phyloP scores from a whole-genome alignment of 306 rosid genomes.

The Castanea crenata region DNA sequence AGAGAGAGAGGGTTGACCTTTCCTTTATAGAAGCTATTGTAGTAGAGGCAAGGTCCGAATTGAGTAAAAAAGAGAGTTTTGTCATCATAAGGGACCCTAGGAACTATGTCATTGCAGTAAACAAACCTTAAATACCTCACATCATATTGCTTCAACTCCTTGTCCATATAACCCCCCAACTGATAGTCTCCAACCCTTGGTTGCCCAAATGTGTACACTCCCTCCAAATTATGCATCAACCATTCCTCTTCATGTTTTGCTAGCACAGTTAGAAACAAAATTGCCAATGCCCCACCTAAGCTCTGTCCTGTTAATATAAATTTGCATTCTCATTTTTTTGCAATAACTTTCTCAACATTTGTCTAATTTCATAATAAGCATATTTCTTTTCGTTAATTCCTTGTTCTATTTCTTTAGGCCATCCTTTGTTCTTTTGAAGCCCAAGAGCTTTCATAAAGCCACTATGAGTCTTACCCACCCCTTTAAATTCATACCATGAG shows the following conservation, averaged over 20 bases:
- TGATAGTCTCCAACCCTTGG: constrained; percentile 70
- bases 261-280: constrained; percentile 56
- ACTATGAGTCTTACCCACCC: constrained; percentile 58
- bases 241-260: constrained; percentile 47
- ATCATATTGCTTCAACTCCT: constrained; percentile 29
- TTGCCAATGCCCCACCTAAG: constrained; percentile 75
- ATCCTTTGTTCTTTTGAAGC: constrained; percentile 34
- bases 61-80: constrained; percentile 54
- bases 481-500: constrained; percentile 59
- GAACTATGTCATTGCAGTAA: constrained; percentile 60
- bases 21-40: constrained; percentile 59
- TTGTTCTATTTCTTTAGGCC: constrained; percentile 57
- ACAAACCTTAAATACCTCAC: constrained; percentile 52
- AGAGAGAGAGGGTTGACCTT: constrained; percentile 30
- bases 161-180: constrained; percentile 61
- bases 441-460: constrained; percentile 79
- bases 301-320: constrained; percentile 79
- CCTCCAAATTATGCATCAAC: constrained; percentile 58
- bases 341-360: constrained; percentile 35
- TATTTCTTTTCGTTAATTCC: not conserved
- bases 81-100: constrained; percentile 67
- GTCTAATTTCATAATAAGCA: constrained; percentile 61
- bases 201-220: constrained; percentile 76
- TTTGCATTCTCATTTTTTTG: constrained; percentile 41
- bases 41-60: constrained; percentile 53